Evolutionary conservation across 345 rosid species (phyloP), one percentile per base, ranked within the genome.

Genomic region (Eucalyptus pauciflora): DNA sequence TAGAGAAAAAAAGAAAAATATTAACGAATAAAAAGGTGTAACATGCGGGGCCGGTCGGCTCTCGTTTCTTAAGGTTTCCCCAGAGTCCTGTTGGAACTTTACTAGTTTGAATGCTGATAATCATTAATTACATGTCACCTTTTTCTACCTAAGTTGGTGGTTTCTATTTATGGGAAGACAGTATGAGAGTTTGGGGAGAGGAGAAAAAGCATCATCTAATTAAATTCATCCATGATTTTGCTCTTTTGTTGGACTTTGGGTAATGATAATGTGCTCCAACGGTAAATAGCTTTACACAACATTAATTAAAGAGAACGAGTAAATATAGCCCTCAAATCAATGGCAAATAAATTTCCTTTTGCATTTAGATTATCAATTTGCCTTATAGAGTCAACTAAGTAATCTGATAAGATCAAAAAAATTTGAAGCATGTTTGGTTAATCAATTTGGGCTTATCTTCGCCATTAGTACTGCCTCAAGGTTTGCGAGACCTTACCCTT

Each of bases 261-360:
- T 62, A 62, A 62, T 29, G 31, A 62, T 62, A 6, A 29, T 1
- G 4, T 3, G 3, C 31, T 62, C 69, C 31, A 27, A 62, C 16
- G 33, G 69, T 29, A 62, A 62, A 6, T 6, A 62, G 31, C 15
- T 62, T 27, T 62, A 13, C 69, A 29, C 69, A 62, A 8, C 8
- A 1, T 13, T 13, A 29, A 62, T 6, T 27, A 62, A 6, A 6
- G 31, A 62, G 16, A 62, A 29, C 4, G 1, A 3, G 13, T 13
- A 62, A 12, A 62, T 29, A 62, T 62, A 62, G 13, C 1, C 7
- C 0, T 62, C 17, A 62, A 62, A 62, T 60, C 33, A 62, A 62
- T 3, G 33, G 15, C 0, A 0, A 11, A 60, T 27, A 12, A 60
- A 18, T 52, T 56, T 56, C 12, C 13, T 0, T 24, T 10, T 24